Evolutionary conservation across 2,329 filamentous ascomycete genomes (phyloP).

Genomic region (Beauveria bassiana): DNA sequence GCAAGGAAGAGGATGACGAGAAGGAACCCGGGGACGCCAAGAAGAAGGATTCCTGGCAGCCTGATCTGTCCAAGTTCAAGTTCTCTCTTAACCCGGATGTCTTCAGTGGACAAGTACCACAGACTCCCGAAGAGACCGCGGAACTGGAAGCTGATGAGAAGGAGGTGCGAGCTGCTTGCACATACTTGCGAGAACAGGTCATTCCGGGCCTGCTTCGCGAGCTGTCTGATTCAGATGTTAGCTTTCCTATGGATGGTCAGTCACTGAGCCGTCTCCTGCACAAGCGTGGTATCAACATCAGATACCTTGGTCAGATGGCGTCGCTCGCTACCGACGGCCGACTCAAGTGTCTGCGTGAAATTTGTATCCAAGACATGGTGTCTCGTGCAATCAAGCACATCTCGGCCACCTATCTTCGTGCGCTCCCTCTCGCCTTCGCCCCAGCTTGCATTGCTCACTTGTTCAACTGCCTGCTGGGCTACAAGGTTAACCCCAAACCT

Average conservation of each 20-base stretch:
- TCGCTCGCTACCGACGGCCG: constrained; percentile 61
- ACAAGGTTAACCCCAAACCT: constrained; percentile 67
- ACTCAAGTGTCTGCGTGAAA: constrained; percentile 66
- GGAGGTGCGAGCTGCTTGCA: constrained; percentile 77
- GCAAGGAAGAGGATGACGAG: constrained; percentile 14
- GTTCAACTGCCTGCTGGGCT: constrained; percentile 85
- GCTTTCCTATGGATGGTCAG: constrained; percentile 97
- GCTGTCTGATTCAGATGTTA: constrained; percentile 83
- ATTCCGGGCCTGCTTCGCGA: constrained; percentile 84
- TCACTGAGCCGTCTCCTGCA: constrained; percentile 84
- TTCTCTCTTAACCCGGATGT: constrained; percentile 91
- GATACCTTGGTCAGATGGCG: constrained; percentile 85
- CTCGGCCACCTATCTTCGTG: constrained; percentile 68
- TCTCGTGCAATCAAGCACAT: constrained; percentile 94
- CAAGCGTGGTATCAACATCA: constrained; percentile 93
- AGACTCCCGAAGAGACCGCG: constrained; percentile 83
- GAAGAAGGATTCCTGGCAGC: constrained; percentile 36
- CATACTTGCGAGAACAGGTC: constrained; percentile 65
- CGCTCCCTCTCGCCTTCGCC: constrained; percentile 72
- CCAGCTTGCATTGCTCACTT: constrained; percentile 75
- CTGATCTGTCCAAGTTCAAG: constrained; percentile 80
- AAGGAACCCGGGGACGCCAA: constrained; percentile 15
- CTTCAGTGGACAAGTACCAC: constrained; percentile 84
- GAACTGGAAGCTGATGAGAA: constrained; percentile 78
- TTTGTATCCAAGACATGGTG: constrained; percentile 87